These are phyloP conservation scores for Solanum sitiens DNA, from an alignment of 257 asterid species.

Conservation along the genomic window DNA sequence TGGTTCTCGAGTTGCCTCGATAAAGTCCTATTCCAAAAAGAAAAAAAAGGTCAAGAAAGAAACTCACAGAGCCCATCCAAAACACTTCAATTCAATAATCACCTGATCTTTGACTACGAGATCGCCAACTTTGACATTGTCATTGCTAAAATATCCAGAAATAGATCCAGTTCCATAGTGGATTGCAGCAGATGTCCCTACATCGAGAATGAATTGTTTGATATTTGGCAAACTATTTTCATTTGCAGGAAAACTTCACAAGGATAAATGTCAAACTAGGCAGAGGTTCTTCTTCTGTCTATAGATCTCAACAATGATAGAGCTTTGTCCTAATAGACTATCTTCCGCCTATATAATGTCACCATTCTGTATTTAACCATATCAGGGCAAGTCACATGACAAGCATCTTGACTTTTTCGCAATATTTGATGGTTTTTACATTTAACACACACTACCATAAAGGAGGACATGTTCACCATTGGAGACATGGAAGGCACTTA, in stretches of 20 bases:
- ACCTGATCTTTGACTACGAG: slow-evolving; percentile 72
- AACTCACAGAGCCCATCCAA: background rate
- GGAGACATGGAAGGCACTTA: background rate
- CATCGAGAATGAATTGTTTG: slow-evolving; percentile 1
- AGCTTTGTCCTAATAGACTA: background rate
- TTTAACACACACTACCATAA: background rate
- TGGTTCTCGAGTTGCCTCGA: slow-evolving; percentile 81
- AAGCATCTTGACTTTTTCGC: background rate
- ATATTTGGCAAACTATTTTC: background rate
- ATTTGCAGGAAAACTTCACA: background rate
- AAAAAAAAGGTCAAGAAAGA: slow-evolving; percentile 2
- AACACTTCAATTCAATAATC: background rate
- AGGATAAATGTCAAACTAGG: background rate
- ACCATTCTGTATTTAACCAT: background rate
- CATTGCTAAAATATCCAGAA: slow-evolving; percentile 83
- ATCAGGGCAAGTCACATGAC: background rate
- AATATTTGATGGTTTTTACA: background rate
- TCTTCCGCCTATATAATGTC: background rate
- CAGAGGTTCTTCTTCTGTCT: background rate
- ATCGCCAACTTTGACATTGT: slow-evolving; percentile 47
- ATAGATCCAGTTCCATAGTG: slow-evolving; percentile 89
- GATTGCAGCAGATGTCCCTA: slow-evolving; percentile 83
- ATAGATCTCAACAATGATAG: background rate
- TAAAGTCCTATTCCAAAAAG: slow-evolving; percentile 40
- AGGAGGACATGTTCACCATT: background rate